phyloP scores from a whole-genome alignment of 441 rosid genomes.

The Euphorbia schlechtendalii region DNA sequence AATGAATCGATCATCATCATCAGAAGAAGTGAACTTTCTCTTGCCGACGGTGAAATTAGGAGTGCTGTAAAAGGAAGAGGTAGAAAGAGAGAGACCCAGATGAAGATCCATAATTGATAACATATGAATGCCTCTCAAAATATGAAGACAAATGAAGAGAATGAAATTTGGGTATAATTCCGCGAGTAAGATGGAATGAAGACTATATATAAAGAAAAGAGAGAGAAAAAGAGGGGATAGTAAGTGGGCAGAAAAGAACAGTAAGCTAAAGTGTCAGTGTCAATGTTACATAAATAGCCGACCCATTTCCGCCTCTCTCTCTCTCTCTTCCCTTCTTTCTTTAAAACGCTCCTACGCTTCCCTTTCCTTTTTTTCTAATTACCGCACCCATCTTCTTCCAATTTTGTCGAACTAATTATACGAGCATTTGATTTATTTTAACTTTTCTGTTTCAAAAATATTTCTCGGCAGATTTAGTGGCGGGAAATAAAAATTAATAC shows the following conservation, averaged over 20 bases:
- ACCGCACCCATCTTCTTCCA: neutral
- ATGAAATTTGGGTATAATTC: conserved; percentile 5
- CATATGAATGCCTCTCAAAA: neutral
- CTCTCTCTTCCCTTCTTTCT: neutral
- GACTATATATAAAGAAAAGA: neutral
- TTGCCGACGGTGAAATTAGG: neutral
- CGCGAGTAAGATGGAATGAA: neutral
- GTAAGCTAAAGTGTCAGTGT: conserved; percentile 19
- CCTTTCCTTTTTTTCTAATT: neutral
- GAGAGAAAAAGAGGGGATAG: neutral
- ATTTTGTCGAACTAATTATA: no score
- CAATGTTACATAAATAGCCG: conserved; percentile 34
- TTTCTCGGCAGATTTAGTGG: no score
- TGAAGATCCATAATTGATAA: conserved; percentile 34
- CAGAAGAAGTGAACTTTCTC: conserved; percentile 5
- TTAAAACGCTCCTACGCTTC: neutral
- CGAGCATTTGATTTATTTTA: no score
- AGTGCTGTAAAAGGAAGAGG: neutral
- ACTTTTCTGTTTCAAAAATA: no score
- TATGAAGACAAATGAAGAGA: neutral
- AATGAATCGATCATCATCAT: neutral
- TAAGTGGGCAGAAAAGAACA: conserved; percentile 14
- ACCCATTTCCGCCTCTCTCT: conserved; percentile 27
- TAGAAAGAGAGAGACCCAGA: conserved; percentile 40
- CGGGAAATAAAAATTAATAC: no score